These are phyloP conservation scores for Phialocephala sp. DNA, from an alignment of 2,329 filamentous ascomycete genomes.

Conservation along the genomic window DNA sequence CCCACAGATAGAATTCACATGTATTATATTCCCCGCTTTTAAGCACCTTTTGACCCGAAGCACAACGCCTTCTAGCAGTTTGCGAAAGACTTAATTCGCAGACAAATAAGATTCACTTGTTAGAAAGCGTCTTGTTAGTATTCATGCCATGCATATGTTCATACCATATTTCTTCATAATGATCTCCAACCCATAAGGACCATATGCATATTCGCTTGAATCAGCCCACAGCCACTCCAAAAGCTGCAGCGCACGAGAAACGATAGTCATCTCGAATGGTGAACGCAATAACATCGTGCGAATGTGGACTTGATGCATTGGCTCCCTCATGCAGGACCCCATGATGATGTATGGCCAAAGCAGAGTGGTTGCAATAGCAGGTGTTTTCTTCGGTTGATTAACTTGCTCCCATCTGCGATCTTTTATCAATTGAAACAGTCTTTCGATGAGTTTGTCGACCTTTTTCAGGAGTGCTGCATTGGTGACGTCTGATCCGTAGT, in stretches of 20 bases:
- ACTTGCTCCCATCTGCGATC: background rate
- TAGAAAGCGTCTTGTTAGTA: background rate
- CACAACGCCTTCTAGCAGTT: no score
- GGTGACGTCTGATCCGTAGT: slow-evolving; percentile 4
- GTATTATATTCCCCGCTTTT: no score
- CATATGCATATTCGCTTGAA: background rate
- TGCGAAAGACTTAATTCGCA: no score
- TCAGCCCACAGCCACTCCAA: slow-evolving; percentile 10
- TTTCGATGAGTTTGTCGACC: background rate
- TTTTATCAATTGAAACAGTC: background rate
- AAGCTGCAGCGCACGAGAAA: background rate
- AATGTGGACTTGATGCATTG: background rate
- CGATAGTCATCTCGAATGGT: slow-evolving; percentile 6
- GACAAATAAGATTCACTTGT: no score
- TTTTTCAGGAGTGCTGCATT: background rate
- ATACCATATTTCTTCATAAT: background rate
- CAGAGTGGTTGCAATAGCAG: slow-evolving; percentile 3
- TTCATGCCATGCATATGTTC: slow-evolving; percentile 2
- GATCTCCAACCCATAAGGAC: background rate
- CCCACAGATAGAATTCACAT: no score
- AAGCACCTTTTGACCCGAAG: no score
- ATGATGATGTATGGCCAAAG: slow-evolving; percentile 11
- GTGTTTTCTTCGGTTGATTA: background rate
- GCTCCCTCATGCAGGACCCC: background rate
- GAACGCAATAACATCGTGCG: background rate